Evolutionary conservation across 2,329 filamentous ascomycete genomes (phyloP), one percentile per base, ranked within the genome.

Genomic region (Pseudogymnoascus sp.): DNA sequence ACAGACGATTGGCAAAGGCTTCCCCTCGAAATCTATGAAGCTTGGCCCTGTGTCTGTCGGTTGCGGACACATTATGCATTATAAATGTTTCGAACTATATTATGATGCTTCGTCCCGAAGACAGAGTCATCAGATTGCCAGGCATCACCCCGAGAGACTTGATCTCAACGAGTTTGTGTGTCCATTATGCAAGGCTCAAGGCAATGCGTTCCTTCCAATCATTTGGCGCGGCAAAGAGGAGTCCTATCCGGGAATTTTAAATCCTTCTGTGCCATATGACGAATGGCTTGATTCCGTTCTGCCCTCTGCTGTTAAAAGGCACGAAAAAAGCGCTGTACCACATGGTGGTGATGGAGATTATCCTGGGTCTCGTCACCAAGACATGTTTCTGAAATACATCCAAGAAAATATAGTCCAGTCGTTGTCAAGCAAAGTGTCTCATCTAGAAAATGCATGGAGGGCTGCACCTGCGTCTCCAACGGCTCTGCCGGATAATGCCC

Each of bases 11-110:
- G 93, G 93, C 33, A 96, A 93, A 75, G 95, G 95, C 0, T 99
- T 96, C 71, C 89, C 91, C 2, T 81, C 86, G 6, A 79, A 82
- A 8, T 81, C 86, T 41, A 86, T 86, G 35, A 81, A 83, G 28
- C 80, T 84, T 16, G 95, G 93, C 0, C 90, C 93, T 0, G 89
- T 98, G 1, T 90, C 93, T 10, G 90, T 90, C 37, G 91, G 93
- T 8, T 99, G 95, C 75, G 95, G 95, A 2, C 95, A 99, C 74
- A 96, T 99, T 71, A 99, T 99, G 95, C 95, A 99, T 75, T 98
- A 90, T 74, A 87, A 85, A 68, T 99, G 95, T 76, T 99, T 99
- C 72, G 92, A 97, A 71, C 85, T 89, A 41, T 99, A 98, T 72
- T 89, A 91, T 67, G 85, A 90, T 53, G 91, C 93, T 3, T 96